phyloP scores from a whole-genome alignment of 495 filamentous ascomycete species.

The Parachaetomium inaequale region DNA sequence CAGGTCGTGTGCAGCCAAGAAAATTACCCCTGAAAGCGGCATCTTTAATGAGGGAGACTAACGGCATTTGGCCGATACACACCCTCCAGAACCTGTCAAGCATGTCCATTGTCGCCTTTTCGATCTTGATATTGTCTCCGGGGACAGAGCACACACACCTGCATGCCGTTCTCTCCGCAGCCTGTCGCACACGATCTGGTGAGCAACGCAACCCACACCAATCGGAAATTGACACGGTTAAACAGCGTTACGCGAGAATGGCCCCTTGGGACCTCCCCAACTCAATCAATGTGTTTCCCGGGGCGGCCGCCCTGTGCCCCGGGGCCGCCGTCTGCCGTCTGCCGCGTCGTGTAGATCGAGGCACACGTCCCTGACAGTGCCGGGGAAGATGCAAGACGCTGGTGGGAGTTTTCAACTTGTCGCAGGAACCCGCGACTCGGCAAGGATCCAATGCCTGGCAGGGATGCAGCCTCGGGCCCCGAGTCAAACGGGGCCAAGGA shows the following conservation, averaged over 20 bases:
- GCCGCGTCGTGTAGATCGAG: background rate
- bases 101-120: background rate
- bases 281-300: background rate
- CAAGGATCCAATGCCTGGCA: background rate
- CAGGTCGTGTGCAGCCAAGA: too few relatives aligned
- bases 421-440: background rate
- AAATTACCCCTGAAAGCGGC: too few relatives aligned
- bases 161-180: background rate
- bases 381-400: slow-evolving; percentile 1
- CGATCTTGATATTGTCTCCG: background rate
- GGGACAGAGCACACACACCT: background rate
- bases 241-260: slow-evolving; percentile 5
- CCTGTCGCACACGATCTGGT: background rate
- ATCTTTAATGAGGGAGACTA: too few relatives aligned
- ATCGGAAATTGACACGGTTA: slow-evolving; percentile 11
- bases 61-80: too few relatives aligned
- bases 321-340: background rate
- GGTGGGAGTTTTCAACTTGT: background rate
- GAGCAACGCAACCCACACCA: slow-evolving; percentile 8
- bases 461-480: slow-evolving; percentile 1
- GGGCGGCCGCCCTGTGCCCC: background rate
- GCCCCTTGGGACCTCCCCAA: background rate
- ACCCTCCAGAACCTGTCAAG: too few relatives aligned
- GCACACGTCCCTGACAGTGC: background rate
- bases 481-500: background rate